Percentiles rank a stretch among this genome's conserved stretches.
Evolutionary conservation across 129 eudicot genomes (phyloP).

Genomic region (Chrysanthemum lavandulifolium): DNA sequence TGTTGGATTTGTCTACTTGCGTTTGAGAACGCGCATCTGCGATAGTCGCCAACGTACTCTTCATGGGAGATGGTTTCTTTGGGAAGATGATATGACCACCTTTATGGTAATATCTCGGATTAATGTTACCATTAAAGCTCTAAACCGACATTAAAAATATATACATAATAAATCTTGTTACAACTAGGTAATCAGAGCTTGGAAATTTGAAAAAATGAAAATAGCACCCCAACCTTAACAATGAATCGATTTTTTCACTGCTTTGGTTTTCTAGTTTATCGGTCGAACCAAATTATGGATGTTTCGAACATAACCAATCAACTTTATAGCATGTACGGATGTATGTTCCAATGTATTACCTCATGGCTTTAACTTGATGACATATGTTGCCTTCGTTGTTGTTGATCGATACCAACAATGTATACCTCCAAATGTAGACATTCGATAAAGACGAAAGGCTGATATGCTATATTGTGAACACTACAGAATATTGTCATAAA

Average conservation of each 20-base stretch:
- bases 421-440: slow-evolving; percentile 49
- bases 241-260: not conserved
- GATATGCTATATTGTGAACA: slow-evolving; percentile 87
- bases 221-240: not conserved
- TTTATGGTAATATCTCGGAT: slow-evolving; percentile 53
- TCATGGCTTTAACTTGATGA: slow-evolving; percentile 1
- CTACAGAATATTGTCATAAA: slow-evolving; percentile 96
- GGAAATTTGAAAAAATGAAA: not conserved
- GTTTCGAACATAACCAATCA: not conserved
- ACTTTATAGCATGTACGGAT: not conserved
- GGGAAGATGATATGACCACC: slow-evolving; percentile 89
- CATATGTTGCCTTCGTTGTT: not conserved
- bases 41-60: slow-evolving; percentile 66
- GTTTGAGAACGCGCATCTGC: slow-evolving; percentile 73
- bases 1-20: slow-evolving; percentile 74
- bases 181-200: not conserved
- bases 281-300: not conserved
- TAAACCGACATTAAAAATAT: not conserved
- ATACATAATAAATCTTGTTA: too few relatives aligned
- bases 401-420: slow-evolving; percentile 10
- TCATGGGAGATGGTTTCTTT: slow-evolving; percentile 93
- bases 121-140: not conserved
- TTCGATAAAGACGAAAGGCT: slow-evolving; percentile 87
- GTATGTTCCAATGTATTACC: too few relatives aligned
- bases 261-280: not conserved